Evolutionary conservation across 441 rosid species (phyloP), one percentile per base, ranked within the genome.

Genomic region (Populus tomentosa): DNA sequence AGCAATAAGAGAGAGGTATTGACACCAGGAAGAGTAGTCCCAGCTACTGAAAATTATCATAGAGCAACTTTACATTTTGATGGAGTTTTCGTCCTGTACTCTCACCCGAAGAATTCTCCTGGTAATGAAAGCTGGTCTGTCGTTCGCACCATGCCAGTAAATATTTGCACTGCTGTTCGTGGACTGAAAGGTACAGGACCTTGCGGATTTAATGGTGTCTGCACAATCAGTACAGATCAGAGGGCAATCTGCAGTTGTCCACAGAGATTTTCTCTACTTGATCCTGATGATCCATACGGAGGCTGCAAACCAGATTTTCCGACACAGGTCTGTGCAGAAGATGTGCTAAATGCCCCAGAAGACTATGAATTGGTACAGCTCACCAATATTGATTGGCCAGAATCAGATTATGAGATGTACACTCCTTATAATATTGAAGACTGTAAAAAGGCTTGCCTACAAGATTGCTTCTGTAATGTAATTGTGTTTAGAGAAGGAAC

Each of bases 391-490:
- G 73, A 87, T 79, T 89, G 89, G 86, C 89, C 90, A 5, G n/a
- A 24, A 0, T 36, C 83, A 14, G 89, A 87, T 75, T 84, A 79
- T 40, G 86, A 79, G 59, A 61, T 7, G 23, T 72, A 84, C 20
- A 0, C 5, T 1, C 81, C 81, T 75, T 63, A 24, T 63, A 78
- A 18, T 2, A 67, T 73, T 73, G 84, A n/a, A 0, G 80, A 83
- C 10, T 89, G 92, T 72, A 66, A 6, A 59, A 74, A 74, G 4
- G 75, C 90, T 61, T 89, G 90, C 81, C 77, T 84, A 36, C 46
- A 23, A 1, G 92, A 89, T 66, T 89, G 90, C 70, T 69, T 83
- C 59, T 89, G 92, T 79, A 79, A 78, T 4, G 87, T 82, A 6
- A 83, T 84, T 42, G 70, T 86, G 5, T 78, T 78, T 42, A 69